Evolutionary conservation across 371 early-diverging fungal genomes (phyloP).

Genomic region (Rhizomucor pusillus): DNA sequence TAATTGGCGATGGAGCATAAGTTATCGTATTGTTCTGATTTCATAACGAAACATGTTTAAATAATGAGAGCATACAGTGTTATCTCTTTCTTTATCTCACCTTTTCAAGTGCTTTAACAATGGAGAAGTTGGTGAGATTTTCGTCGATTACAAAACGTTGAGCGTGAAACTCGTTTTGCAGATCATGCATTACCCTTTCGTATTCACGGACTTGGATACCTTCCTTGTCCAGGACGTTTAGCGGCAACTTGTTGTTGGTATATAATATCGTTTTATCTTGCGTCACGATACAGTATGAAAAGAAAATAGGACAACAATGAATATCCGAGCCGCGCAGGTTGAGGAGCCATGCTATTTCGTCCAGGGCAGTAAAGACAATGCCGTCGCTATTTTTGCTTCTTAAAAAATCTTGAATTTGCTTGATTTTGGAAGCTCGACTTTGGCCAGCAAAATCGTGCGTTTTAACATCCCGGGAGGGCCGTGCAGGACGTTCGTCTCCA

Average conservation of each 20-base stretch:
- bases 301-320: constrained; percentile 96
- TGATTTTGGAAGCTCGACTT: constrained; percentile 56
- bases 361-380: constrained; percentile 76
- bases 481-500: too few species aligned
- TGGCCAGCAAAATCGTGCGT: background rate
- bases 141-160: too few species aligned
- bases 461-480: background rate
- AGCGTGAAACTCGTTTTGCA: background rate
- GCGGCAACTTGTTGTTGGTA: constrained; percentile 23
- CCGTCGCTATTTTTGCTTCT: constrained; percentile 64
- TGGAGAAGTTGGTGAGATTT: too few species aligned
- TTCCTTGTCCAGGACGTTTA: too few species aligned
- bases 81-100: too few species aligned
- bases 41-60: too few species aligned
- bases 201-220: constrained; percentile 5
- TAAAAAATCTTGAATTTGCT: constrained; percentile 53
- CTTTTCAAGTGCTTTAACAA: too few species aligned
- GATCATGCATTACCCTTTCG: background rate
- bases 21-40: too few species aligned
- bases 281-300: constrained; percentile 85
- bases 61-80: too few species aligned
- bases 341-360: constrained; percentile 96
- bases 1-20: constrained; percentile 34
- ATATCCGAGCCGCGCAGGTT: constrained; percentile 98
- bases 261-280: constrained; percentile 68